Evolutionary conservation across 176 grass and related monocot species (phyloP).

Genomic region (Carex pumila): DNA sequence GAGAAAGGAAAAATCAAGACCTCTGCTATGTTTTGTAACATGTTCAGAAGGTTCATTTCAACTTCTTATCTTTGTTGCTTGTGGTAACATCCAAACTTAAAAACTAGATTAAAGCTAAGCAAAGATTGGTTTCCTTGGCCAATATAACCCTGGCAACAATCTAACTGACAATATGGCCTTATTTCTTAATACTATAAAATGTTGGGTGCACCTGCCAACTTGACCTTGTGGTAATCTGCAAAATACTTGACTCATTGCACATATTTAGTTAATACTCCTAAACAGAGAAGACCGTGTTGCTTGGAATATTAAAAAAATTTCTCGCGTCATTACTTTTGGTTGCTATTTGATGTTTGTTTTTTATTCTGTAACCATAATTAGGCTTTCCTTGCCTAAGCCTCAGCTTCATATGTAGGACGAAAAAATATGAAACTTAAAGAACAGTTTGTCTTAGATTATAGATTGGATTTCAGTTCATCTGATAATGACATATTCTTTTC

Average conservation of each 20-base stretch:
- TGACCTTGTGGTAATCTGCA: neutral
- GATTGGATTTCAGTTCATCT: constrained; percentile 19
- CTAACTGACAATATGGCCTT: neutral
- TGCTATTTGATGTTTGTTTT: constrained; percentile 9
- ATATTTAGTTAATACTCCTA: neutral
- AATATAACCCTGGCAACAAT: neutral
- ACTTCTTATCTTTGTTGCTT: constrained; percentile 15
- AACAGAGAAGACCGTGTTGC: neutral
- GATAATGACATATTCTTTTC: constrained; percentile 32
- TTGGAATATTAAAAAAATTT: neutral
- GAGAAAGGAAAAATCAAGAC: constrained; percentile 97
- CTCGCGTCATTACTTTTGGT: neutral
- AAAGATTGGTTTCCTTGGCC: neutral
- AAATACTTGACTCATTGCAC: neutral
- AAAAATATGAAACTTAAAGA: neutral
- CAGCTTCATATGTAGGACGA: neutral
- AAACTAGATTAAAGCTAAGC: neutral
- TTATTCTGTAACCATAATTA: neutral
- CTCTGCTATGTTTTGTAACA: constrained; percentile 78
- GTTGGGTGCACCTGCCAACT: neutral
- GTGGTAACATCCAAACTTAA: neutral
- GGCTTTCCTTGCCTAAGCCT: neutral
- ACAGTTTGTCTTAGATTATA: constrained; percentile 14
- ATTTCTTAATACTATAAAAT: neutral
- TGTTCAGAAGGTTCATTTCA: constrained; percentile 71